Percentiles rank a stretch among this genome's conserved stretches.
phyloP scores from a whole-genome alignment of 805 yeast species.

The Ogataea corticis region DNA sequence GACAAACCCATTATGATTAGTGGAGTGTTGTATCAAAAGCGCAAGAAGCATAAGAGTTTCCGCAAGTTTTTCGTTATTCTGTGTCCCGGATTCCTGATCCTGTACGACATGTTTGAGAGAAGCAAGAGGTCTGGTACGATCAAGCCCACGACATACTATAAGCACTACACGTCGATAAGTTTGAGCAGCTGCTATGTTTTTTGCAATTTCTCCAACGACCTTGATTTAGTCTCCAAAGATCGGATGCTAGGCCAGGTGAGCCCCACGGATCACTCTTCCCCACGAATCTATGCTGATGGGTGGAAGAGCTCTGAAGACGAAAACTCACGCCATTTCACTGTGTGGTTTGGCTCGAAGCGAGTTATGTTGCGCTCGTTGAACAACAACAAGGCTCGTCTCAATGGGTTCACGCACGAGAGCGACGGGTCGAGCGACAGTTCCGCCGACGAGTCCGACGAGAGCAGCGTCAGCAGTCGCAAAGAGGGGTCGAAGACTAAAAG shows the following conservation, averaged over 20 bases:
- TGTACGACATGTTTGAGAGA: conserved; percentile 55
- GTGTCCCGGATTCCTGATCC: conserved; percentile 65
- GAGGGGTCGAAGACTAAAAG: conserved; percentile 27
- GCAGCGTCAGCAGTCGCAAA: neutral
- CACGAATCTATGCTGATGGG: conserved; percentile 78
- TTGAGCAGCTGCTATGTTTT: conserved; percentile 71
- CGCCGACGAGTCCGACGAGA: conserved; percentile 6
- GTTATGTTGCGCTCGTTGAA: conserved; percentile 35
- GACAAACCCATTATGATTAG: conserved; percentile 59
- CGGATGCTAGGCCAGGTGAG: conserved; percentile 41
- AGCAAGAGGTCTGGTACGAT: conserved; percentile 43
- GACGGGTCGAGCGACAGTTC: conserved; percentile 8
- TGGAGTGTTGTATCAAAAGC: conserved; percentile 71
- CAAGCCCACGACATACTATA: conserved; percentile 48
- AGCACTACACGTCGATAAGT: conserved; percentile 59
- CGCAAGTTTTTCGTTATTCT: conserved; percentile 59
- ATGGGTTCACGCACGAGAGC: conserved; percentile 6
- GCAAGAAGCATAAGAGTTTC: conserved; percentile 68
- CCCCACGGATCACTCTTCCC: conserved; percentile 60
- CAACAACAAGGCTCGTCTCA: conserved; percentile 7
- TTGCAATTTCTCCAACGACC: conserved; percentile 61
- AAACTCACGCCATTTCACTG: conserved; percentile 69
- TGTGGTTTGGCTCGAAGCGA: conserved; percentile 78
- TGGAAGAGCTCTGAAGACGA: conserved; percentile 83
- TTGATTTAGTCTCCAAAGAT: conserved; percentile 51